Base-by-base conservation (phyloP, 2,329 filamentous ascomycete species). In the Trichoderma arundinaceum region DNA sequence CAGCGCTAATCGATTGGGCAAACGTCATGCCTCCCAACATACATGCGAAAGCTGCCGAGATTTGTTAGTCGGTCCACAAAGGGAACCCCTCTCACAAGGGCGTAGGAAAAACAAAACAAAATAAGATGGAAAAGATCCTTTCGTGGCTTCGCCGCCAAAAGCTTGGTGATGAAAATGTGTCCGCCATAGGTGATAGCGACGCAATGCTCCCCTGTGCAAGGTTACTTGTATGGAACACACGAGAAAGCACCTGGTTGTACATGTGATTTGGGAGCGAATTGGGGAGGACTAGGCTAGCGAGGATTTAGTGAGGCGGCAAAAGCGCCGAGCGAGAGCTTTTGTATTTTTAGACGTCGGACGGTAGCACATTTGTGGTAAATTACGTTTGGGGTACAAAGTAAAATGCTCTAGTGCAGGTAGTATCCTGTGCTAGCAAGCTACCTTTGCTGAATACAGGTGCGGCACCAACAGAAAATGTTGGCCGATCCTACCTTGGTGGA, bases 1-100 rank as follows among this genome's bases (percentile, higher is more conserved):
- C 35, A 52, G 33, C 35, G 52, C 38, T 19, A 56, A 39, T 61
- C 58, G 19, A 52, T 61, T 43, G 58, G 58, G 38, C 58, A 61
- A 39, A 28, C 58, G 58, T 61, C 58, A 61, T 61, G 38, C 58
- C 15, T 28, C 22, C 22, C 38, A 61, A 8, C 10, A 32, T 57
- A 19, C 43, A 49, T 49, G 32, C 17, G 41, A 59, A 38, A 59
- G 56, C 56, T 59, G 43, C 43, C 43, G 43, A 48, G 56, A 17
- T 43, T 35, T 48, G 48, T 58, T 48, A 28, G 22, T 49, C 3
- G 22, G 46, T 32, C 46, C 46, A 19, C 22, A 28, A 28, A 28
- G 22, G 22, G 2, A 28, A 32, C 54, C 22, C 58, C 17, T 48
- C 35, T 35, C 19, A 39, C 32, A 35, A 52, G 15, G 28, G 6